A percentile compares a stretch with the other conserved stretches of the same genome.
Evolutionary conservation across 2,329 filamentous ascomycete species (phyloP).

Genomic region (Fusarium buxicola): DNA sequence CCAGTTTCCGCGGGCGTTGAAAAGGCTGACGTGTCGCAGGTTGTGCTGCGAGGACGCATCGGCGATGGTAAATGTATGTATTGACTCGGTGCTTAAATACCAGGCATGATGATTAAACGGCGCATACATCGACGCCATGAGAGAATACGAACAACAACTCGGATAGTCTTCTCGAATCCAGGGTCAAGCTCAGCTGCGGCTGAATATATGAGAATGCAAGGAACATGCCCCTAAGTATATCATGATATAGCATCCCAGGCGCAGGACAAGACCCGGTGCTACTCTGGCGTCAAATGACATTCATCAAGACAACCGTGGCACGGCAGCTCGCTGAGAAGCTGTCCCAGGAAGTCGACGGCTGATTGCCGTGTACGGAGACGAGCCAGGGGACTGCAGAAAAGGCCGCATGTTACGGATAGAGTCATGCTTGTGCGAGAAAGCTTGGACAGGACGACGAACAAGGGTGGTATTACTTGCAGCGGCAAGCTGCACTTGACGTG

Average conservation of each 20-base stretch:
- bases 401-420: background rate
- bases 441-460: slow-evolving; percentile 7
- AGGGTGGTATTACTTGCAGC: slow-evolving; percentile 42
- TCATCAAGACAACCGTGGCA: slow-evolving; percentile 1
- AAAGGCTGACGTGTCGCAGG: no score
- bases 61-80: no score
- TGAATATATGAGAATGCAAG: background rate
- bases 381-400: background rate
- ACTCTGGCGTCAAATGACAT: slow-evolving; percentile 1
- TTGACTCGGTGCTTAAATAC: no score
- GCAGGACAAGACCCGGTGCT: background rate
- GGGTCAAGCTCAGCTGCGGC: background rate
- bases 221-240: background rate
- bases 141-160: no score
- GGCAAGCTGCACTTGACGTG: slow-evolving; percentile 42
- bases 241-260: background rate
- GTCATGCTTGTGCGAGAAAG: no score
- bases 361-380: slow-evolving; percentile 17
- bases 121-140: no score
- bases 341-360: background rate
- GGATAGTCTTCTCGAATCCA: background rate
- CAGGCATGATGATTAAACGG: no score
- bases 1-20: no score
- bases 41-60: no score
- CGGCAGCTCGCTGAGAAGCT: background rate